A percentile compares a stretch with the other conserved stretches of the same genome.
phyloP scores from a whole-genome alignment of 768 basidiomycete genomes.

The Rickenella mellea region DNA sequence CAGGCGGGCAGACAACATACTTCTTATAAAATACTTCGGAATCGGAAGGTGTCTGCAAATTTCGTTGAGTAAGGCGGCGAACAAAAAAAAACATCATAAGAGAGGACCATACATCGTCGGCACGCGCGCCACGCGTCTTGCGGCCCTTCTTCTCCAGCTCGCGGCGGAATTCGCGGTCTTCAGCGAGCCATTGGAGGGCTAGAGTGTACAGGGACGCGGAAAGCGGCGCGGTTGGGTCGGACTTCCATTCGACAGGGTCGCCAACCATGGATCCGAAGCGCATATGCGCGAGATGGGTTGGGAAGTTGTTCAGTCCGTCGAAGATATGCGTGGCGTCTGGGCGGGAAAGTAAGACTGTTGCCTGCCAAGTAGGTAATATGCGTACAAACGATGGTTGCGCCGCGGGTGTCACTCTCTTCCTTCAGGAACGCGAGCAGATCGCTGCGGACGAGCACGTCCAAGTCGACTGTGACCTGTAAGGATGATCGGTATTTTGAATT shows the following conservation, averaged over 20 bases:
- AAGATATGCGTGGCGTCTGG: conserved; percentile 96
- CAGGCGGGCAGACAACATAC: conserved; percentile 23
- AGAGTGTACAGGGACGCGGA: conserved; percentile 49
- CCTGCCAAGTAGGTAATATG: conserved; percentile 8
- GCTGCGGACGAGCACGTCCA: conserved; percentile 91
- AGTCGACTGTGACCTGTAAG: conserved; percentile 83
- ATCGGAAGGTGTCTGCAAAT: conserved; percentile 53
- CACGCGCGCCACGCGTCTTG: conserved; percentile 54
- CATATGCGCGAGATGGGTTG: conserved; percentile 91
- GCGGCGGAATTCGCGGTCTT: conserved; percentile 63
- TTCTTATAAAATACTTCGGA: conserved; percentile 82
- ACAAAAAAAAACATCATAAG: not conserved
- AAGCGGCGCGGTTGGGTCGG: conserved; percentile 13
- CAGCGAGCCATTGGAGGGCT: conserved; percentile 80
- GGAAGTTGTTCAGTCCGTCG: conserved; percentile 85
- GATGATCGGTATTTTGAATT: not conserved
- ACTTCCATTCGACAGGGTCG: conserved; percentile 62
- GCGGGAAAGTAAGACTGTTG: conserved; percentile 6
- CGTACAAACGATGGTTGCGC: conserved; percentile 83
- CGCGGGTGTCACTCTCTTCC: conserved; percentile 66
- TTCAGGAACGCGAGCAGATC: conserved; percentile 86
- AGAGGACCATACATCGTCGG: conserved; percentile 34
- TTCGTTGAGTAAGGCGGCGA: conserved; percentile 6
- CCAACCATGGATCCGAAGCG: conserved; percentile 68
- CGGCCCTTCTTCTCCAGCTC: conserved; percentile 47